phyloP scores from a whole-genome alignment of 1,284 basidiomycete genomes.

The Ganoderma resinaceum region DNA sequence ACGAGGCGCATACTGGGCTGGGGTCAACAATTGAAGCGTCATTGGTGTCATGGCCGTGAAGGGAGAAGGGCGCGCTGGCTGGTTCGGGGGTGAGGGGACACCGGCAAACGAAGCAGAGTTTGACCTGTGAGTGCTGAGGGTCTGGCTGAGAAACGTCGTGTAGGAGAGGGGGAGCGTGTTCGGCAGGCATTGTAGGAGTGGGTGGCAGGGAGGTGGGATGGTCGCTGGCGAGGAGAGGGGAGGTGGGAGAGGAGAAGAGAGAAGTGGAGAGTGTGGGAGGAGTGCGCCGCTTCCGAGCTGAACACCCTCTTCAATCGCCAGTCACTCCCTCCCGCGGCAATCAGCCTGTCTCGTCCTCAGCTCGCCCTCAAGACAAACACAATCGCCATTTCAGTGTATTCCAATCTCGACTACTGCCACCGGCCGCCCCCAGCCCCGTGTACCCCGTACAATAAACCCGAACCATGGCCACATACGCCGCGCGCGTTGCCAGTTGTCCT shows the following conservation, averaged over 20 bases:
- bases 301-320: constrained; percentile 13
- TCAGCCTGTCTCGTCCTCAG: constrained; percentile 12
- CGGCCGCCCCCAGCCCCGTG: not conserved
- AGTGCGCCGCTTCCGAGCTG: constrained; percentile 18
- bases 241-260: constrained; percentile 28
- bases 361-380: not conserved
- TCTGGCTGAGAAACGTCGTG: constrained; percentile 38
- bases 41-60: constrained; percentile 35
- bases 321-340: constrained; percentile 24
- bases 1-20: constrained; percentile 44
- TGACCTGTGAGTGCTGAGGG: constrained; percentile 41
- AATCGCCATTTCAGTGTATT: not conserved
- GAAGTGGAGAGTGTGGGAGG: constrained; percentile 31
- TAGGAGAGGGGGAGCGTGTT: constrained; percentile 36
- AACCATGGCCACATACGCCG: not conserved
- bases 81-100: constrained; percentile 44
- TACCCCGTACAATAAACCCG: constrained; percentile 1
- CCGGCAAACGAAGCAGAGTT: constrained; percentile 46
- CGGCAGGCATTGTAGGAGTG: constrained; percentile 42
- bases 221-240: constrained; percentile 16
- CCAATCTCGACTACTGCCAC: not conserved
- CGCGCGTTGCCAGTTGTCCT: not conserved
- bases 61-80: constrained; percentile 36
- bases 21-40: constrained; percentile 40
- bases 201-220: constrained; percentile 25